Evolutionary conservation across 768 basidiomycete genomes (phyloP).

Genomic region (Calvatia gigantea): DNA sequence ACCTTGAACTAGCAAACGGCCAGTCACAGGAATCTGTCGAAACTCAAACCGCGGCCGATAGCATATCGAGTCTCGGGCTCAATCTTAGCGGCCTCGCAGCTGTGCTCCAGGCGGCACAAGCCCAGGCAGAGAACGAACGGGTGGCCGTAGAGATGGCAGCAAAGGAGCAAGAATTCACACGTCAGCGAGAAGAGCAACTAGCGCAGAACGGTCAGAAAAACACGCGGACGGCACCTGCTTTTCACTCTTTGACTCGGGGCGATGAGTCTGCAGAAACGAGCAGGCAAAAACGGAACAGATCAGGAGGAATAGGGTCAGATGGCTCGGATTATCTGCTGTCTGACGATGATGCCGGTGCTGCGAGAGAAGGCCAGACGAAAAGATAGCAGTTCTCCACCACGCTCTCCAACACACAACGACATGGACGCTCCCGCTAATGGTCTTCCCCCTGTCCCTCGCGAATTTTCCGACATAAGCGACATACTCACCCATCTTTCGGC

Average conservation of each 20-base stretch:
- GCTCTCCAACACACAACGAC: constrained; percentile 30
- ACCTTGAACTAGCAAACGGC: constrained; percentile 30
- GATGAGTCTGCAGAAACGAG: constrained; percentile 30
- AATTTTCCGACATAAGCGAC: constrained; percentile 72
- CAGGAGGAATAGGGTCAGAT: constrained; percentile 39
- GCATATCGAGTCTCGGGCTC: constrained; percentile 44
- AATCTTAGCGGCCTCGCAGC: constrained; percentile 69
- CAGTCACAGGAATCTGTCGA: constrained; percentile 26
- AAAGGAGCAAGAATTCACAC: constrained; percentile 41
- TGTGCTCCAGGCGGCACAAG: constrained; percentile 75
- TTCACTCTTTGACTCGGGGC: constrained; percentile 71
- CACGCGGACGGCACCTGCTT: constrained; percentile 73
- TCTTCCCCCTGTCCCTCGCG: constrained; percentile 49
- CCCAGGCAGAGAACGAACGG: constrained; percentile 50
- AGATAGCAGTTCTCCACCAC: constrained; percentile 25
- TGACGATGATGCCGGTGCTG: constrained; percentile 42
- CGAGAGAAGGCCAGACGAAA: constrained; percentile 33
- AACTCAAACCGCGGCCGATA: constrained; percentile 24
- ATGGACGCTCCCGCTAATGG: constrained; percentile 27
- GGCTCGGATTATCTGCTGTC: constrained; percentile 56
- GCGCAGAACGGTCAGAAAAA: constrained; percentile 44
- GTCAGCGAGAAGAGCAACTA: constrained; percentile 40
- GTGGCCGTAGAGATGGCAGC: constrained; percentile 31
- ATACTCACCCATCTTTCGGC: constrained; percentile 72
- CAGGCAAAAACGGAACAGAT: constrained; percentile 27